Percentiles rank a stretch among this genome's conserved stretches.
Evolutionary conservation across 2,329 filamentous ascomycete species (phyloP).

Genomic region (Trichoderma aggressivum): DNA sequence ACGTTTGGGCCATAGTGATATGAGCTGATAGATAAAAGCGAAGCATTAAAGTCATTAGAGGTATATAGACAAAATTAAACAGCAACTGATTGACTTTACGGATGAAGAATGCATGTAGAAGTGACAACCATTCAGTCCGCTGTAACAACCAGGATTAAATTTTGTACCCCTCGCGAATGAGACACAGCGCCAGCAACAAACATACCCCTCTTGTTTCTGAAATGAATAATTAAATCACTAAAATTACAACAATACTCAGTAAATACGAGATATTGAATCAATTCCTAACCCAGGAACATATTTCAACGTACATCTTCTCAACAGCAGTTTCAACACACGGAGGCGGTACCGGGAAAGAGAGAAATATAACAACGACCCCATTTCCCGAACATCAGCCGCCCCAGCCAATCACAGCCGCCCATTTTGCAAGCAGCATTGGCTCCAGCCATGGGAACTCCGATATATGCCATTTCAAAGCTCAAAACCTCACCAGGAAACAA

Average conservation of each 20-base stretch:
- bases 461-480: conserved; percentile 34
- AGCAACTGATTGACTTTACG: not conserved
- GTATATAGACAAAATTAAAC: not conserved
- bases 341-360: not conserved
- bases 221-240: too few species aligned
- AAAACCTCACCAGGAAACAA: conserved; percentile 21
- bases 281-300: not conserved
- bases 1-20: not conserved
- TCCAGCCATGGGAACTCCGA: conserved; percentile 21
- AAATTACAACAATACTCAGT: too few species aligned
- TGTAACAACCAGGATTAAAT: not conserved
- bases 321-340: not conserved
- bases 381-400: conserved; percentile 23
- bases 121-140: not conserved
- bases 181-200: not conserved
- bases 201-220: too few species aligned
- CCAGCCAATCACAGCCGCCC: conserved; percentile 24
- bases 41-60: not conserved
- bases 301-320: not conserved
- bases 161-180: not conserved
- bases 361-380: not conserved
- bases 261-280: not conserved
- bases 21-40: not conserved
- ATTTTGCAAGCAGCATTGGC: conserved; percentile 40
- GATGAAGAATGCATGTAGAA: not conserved